These are phyloP conservation scores for Allodekkera sacchari DNA, from an alignment of 805 yeast species.

Conservation along the genomic window DNA sequence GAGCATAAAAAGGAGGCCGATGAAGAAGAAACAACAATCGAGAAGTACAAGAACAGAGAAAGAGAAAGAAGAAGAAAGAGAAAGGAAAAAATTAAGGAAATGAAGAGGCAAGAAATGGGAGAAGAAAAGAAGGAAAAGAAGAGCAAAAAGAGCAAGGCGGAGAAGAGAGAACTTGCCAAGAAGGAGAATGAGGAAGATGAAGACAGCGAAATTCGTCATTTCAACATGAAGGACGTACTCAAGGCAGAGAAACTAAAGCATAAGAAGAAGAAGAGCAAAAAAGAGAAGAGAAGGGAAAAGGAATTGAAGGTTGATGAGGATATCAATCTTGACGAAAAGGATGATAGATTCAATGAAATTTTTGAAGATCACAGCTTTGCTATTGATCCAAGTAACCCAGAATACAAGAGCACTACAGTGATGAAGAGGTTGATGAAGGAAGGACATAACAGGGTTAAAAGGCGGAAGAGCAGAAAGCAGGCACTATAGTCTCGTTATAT, in stretches of 20 bases:
- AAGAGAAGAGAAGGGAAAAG: not conserved
- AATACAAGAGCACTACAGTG: conserved; percentile 77
- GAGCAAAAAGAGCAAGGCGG: conserved; percentile 25
- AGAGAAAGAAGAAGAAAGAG: conserved; percentile 87
- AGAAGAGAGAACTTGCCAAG: conserved; percentile 54
- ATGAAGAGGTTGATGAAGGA: conserved; percentile 79
- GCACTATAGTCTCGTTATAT: too few relatives aligned
- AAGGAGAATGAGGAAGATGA: conserved; percentile 57
- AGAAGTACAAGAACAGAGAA: conserved; percentile 75
- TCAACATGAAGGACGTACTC: conserved; percentile 69
- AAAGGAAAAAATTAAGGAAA: conserved; percentile 63
- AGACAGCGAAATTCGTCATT: conserved; percentile 47
- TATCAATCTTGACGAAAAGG: conserved; percentile 65
- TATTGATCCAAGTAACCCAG: conserved; percentile 89
- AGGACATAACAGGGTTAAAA: conserved; percentile 46
- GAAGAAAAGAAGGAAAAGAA: conserved; percentile 24
- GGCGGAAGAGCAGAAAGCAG: conserved; percentile 13
- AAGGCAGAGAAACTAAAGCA: conserved; percentile 56
- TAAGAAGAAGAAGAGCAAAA: conserved; percentile 5
- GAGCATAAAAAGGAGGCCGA: conserved; percentile 33
- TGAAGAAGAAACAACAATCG: conserved; percentile 52
- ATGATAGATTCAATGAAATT: conserved; percentile 78
- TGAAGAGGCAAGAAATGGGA: conserved; percentile 44
- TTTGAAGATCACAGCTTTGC: conserved; percentile 86
- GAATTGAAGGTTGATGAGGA: conserved; percentile 9